These are phyloP conservation scores for Neofusicoccum parvum DNA, from an alignment of 2,329 filamentous ascomycete genomes.

Conservation along the genomic window DNA sequence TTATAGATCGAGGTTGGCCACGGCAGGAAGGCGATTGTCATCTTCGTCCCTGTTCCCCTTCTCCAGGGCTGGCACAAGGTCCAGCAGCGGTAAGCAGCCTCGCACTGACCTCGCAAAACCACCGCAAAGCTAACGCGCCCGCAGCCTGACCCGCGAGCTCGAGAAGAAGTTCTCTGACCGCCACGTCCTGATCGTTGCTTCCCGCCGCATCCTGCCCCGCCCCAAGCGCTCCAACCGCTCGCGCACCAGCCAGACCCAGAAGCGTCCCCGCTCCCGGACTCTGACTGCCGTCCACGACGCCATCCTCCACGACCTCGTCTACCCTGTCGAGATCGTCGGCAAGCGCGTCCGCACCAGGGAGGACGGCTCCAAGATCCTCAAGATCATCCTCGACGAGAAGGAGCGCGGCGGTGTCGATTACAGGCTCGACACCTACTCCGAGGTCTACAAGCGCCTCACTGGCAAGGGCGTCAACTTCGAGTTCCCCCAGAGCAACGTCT, in stretches of 20 bases:
- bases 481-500: conserved; percentile 83
- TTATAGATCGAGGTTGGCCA: conserved; percentile 98
- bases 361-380: conserved; percentile 97
- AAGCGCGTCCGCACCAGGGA: conserved; percentile 99
- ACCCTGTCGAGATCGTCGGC: conserved; percentile 99
- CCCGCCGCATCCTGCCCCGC: conserved; percentile 96
- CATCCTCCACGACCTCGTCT: conserved; percentile 97
- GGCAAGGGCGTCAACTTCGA: conserved; percentile 97
- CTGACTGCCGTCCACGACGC: conserved; percentile 98
- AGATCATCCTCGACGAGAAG: conserved; percentile 99
- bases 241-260: conserved; percentile 96
- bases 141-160: conserved; percentile 96
- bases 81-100: conserved; percentile 87
- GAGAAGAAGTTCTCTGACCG: conserved; percentile 99
- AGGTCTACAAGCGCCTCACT: conserved; percentile 98
- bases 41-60: conserved; percentile 99
- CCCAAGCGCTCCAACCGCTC: conserved; percentile 98
- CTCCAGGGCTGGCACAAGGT: conserved; percentile 98
- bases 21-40: conserved; percentile 99
- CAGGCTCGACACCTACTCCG: conserved; percentile 98
- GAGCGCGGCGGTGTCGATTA: conserved; percentile 99
- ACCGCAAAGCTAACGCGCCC: conserved; percentile 19
- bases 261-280: conserved; percentile 96
- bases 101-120: conserved; percentile 3
- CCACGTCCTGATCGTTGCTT: conserved; percentile 98